phyloP scores from a whole-genome alignment of 768 basidiomycete genomes.

The Auricularia auricula-judae region DNA sequence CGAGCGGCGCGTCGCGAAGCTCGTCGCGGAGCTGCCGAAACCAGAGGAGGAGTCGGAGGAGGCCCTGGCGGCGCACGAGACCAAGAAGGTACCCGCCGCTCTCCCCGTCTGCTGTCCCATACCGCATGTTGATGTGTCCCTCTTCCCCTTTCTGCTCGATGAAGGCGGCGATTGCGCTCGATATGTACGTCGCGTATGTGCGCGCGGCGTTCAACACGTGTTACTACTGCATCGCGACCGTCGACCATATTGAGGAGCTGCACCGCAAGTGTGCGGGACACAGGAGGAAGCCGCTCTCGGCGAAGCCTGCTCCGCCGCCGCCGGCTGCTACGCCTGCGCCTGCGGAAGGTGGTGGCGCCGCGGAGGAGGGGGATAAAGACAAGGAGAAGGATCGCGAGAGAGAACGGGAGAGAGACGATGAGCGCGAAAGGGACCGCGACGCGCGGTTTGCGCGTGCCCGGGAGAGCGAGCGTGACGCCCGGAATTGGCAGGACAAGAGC shows the following conservation, averaged over 20 bases:
- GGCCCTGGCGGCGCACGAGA: conserved; percentile 56
- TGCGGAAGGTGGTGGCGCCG: conserved; percentile 50
- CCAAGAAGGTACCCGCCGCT: conserved; percentile 47
- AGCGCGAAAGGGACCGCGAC: conserved; percentile 28
- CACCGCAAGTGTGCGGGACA: conserved; percentile 92
- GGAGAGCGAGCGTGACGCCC: not conserved
- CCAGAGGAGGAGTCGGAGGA: conserved; percentile 41
- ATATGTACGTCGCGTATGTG: conserved; percentile 88
- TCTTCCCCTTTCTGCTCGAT: conserved; percentile 8
- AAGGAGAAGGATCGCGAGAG: conserved; percentile 39
- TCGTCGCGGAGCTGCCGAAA: conserved; percentile 58
- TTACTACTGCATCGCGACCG: conserved; percentile 93
- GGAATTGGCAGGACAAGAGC: not conserved
- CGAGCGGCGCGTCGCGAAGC: conserved; percentile 68
- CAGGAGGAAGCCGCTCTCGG: conserved; percentile 64
- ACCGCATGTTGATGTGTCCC: conserved; percentile 6
- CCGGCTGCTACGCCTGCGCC: conserved; percentile 23
- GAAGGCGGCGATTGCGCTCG: conserved; percentile 72
- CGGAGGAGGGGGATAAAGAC: conserved; percentile 26
- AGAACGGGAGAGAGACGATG: conserved; percentile 19
- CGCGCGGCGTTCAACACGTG: conserved; percentile 89
- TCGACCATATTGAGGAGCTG: conserved; percentile 90
- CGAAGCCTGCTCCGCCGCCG: conserved; percentile 19
- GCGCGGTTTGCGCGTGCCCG: not conserved
- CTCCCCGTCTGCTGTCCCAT: conserved; percentile 8